These are phyloP conservation scores for Corchorus capsularis DNA, from an alignment of 345 rosid species.

Conservation along the genomic window DNA sequence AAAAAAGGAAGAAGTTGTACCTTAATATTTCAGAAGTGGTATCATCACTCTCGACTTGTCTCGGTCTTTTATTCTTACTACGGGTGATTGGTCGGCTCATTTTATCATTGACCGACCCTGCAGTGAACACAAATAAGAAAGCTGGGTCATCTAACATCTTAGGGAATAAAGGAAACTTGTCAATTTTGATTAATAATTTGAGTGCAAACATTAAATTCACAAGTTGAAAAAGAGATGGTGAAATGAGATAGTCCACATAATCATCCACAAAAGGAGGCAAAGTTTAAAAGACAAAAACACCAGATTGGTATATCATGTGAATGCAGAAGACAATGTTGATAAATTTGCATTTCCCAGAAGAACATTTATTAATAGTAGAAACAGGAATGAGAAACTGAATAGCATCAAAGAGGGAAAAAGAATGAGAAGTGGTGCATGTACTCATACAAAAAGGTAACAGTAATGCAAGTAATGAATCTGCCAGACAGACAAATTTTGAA, in stretches of 20 bases:
- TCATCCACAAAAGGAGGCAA: background rate
- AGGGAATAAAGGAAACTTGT: background rate
- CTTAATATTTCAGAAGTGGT: slow-evolving; percentile 56
- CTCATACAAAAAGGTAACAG: background rate
- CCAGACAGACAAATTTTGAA: too few relatives aligned
- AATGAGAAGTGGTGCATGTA: background rate
- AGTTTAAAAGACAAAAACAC: background rate
- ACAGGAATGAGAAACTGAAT: background rate
- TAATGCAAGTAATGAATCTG: too few relatives aligned
- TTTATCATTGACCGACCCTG: slow-evolving; percentile 39
- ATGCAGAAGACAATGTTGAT: background rate
- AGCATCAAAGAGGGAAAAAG: too few relatives aligned
- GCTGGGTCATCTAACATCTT: background rate
- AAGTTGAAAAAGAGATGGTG: background rate
- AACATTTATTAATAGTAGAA: background rate
- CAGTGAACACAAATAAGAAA: slow-evolving; percentile 7
- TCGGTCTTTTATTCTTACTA: slow-evolving; percentile 65
- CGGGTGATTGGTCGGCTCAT: slow-evolving; percentile 81
- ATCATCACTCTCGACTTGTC: slow-evolving; percentile 47
- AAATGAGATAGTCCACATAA: background rate
- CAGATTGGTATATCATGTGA: too few relatives aligned
- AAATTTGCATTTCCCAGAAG: background rate
- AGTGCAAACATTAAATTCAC: background rate
- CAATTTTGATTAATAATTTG: background rate
- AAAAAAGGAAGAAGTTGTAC: slow-evolving; percentile 25